phyloP scores from a whole-genome alignment of 192 early-diverging fungal genomes.

The Entomortierella lignicola region DNA sequence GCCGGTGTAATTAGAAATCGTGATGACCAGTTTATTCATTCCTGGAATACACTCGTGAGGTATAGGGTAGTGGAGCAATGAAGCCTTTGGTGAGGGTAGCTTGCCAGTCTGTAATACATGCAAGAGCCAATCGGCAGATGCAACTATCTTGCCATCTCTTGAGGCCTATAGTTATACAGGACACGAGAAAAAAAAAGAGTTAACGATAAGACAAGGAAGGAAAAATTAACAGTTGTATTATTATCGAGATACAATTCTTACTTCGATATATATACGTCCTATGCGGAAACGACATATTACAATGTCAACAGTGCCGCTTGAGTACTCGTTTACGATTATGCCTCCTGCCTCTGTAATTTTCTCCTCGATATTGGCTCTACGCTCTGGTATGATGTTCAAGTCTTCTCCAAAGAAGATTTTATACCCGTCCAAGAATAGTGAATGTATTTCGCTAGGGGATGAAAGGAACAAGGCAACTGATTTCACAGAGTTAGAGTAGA shows the following conservation, averaged over 20 bases:
- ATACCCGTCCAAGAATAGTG: slow-evolving; percentile 11
- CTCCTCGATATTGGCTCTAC: slow-evolving; percentile 5
- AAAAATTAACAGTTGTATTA: too few relatives aligned
- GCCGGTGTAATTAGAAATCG: slow-evolving; percentile 78
- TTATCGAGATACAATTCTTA: slow-evolving; percentile 13
- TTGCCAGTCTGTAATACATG: slow-evolving; percentile 55
- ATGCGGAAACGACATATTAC: slow-evolving; percentile 42
- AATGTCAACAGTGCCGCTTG: slow-evolving; percentile 28
- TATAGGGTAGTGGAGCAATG: slow-evolving; percentile 67
- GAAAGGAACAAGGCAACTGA: slow-evolving; percentile 25
- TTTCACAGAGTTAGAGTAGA: slow-evolving; percentile 30
- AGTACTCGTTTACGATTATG: slow-evolving; percentile 21
- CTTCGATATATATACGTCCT: slow-evolving; percentile 36
- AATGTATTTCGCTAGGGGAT: background rate
- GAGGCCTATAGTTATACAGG: slow-evolving; percentile 22
- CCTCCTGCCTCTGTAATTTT: slow-evolving; percentile 37
- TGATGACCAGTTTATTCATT: slow-evolving; percentile 64
- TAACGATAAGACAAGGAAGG: too few relatives aligned
- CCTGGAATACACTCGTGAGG: slow-evolving; percentile 60
- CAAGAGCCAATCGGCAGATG: slow-evolving; percentile 61
- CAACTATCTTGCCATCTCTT: slow-evolving; percentile 60
- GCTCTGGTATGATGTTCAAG: slow-evolving; percentile 21
- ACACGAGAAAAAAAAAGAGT: background rate
- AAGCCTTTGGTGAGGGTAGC: slow-evolving; percentile 56
- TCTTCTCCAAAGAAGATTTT: slow-evolving; percentile 22